A percentile compares a stretch with the other conserved stretches of the same genome.
phyloP scores from a whole-genome alignment of 176 grass and related monocot genomes.

The Thinopyrum elongatum region DNA sequence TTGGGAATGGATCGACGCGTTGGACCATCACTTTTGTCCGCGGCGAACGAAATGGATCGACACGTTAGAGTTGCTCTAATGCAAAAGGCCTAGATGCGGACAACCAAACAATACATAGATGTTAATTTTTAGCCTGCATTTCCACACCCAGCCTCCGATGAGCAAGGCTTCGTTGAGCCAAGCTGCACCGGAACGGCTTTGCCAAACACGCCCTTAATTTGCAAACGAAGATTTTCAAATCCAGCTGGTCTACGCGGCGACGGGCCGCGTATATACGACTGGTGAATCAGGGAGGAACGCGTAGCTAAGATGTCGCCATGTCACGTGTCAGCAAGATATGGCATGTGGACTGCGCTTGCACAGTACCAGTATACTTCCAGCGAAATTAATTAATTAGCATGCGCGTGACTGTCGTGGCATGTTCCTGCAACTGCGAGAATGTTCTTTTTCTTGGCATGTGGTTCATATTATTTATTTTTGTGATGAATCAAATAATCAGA shows the following conservation, averaged over 20 bases:
- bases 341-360: background rate
- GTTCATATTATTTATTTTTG: conserved; percentile 1
- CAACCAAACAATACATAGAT: too few species aligned
- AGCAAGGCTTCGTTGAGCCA: too few species aligned
- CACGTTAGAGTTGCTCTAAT: too few species aligned
- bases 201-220: background rate
- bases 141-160: too few species aligned
- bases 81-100: too few species aligned
- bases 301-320: background rate
- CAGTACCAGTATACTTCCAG: background rate
- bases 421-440: background rate
- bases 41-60: too few species aligned
- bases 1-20: too few species aligned
- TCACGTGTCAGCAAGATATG: background rate
- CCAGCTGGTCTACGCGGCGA: background rate
- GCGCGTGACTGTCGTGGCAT: background rate
- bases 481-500: background rate
- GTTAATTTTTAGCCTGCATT: too few species aligned
- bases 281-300: background rate
- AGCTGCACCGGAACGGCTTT: too few species aligned
- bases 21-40: too few species aligned
- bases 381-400: background rate
- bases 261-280: background rate
- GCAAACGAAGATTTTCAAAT: background rate
- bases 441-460: background rate